Conservation (phyloP, 495 filamentous ascomycete genomes). For the Lasiosphaeria hispida region DNA sequence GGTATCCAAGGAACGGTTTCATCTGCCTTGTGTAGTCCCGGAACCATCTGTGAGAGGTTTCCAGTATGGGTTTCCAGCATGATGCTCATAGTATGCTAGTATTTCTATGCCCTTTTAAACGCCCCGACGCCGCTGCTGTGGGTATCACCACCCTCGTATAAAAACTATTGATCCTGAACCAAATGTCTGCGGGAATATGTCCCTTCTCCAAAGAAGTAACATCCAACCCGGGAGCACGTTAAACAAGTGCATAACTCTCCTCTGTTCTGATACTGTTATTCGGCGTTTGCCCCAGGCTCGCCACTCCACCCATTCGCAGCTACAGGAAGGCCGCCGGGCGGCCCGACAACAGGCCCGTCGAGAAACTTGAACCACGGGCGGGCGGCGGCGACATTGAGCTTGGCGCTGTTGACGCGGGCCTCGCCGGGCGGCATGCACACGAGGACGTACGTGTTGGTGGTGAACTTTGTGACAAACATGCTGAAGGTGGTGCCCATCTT, state of each 20-base stretch:
- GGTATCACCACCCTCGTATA: slow-evolving; percentile 20
- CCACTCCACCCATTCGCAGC: not conserved
- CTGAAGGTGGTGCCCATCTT: slow-evolving; percentile 66
- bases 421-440: slow-evolving; percentile 86
- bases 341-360: slow-evolving; percentile 36
- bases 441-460: slow-evolving; percentile 93
- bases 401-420: slow-evolving; percentile 80
- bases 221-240: too few species aligned
- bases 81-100: not conserved
- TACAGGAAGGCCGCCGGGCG: not conserved
- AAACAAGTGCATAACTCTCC: too few species aligned
- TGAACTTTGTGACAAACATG: slow-evolving; percentile 89
- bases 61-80: too few species aligned
- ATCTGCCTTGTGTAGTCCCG: too few species aligned
- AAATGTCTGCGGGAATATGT: not conserved
- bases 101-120: slow-evolving; percentile 16
- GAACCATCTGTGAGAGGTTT: too few species aligned
- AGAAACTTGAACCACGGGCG: slow-evolving; percentile 69
- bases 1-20: too few species aligned
- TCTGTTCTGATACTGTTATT: too few species aligned
- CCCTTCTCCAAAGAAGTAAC: too few species aligned
- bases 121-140: slow-evolving; percentile 23
- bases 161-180: not conserved
- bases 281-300: not conserved
- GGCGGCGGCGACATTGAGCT: slow-evolving; percentile 84